Evolutionary conservation across 768 basidiomycete genomes (phyloP), one percentile per base, ranked within the genome.

Genomic region (Cytidiella melzeri): DNA sequence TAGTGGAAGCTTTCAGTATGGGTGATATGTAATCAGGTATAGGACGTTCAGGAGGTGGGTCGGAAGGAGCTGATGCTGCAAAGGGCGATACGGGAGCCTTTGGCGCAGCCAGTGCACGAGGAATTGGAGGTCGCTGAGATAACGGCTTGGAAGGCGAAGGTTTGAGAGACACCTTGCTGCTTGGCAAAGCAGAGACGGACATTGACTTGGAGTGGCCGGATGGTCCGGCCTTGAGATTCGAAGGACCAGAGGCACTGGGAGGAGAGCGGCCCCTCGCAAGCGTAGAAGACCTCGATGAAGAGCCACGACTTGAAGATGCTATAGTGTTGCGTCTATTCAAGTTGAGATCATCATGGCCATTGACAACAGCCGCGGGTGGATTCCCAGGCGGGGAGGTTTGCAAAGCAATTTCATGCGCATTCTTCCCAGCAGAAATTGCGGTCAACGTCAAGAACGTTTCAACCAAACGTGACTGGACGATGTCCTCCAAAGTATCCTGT

Each of bases 1-100:
- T 88, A 1, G 86, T 92, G 1, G 92, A 94, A 3, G 91, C 86
- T 20, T 71, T 74, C 62, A 92, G 92, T 43, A 89, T 73, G 0
- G 79, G 74, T 2, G 92, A 95, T 42, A 92, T 74, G 63, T 83
- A 93, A 59, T 87, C 77, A 2, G 87, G 81, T 9, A 66, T 60
- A 42, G 7, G 48, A 47, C 47, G 61, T 48, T 28, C 53, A 57
- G 18, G 19, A 20, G 49, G 43, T 37, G 20, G 45, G 27, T 15
- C 45, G 34, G 44, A 23, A n/a, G n/a, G n/a, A 28, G 25, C 12
- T 9, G 50, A 39, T 13, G 38, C 5, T 24, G 40, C 4, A 6
- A 41, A 45, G 7, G 18, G 15, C 15, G 19, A 19, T 27, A 20
- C 24, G 9, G 47, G 48, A 2, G 49, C 18, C 3, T 50, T 48